A percentile compares a stretch with the other conserved stretches of the same genome.
phyloP scores from a whole-genome alignment of 495 filamentous ascomycete species.

The Penicillium antarcticum region DNA sequence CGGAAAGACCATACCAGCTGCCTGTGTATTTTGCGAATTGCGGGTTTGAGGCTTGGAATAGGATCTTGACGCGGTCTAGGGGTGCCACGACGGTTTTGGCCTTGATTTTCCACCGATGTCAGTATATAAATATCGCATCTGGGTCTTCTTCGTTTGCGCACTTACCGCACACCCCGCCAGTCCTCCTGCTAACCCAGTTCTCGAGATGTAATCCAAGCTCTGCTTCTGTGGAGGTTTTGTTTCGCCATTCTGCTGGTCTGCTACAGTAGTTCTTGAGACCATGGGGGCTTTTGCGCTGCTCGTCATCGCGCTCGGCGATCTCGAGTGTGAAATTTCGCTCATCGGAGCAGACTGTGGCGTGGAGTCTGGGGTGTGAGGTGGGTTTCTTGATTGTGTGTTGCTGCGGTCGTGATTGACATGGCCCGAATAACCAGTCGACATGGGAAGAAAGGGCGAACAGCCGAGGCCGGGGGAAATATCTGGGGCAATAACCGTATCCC shows the following conservation, averaged over 20 bases:
- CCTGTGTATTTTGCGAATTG: slow-evolving; percentile 90
- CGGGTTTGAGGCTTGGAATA: slow-evolving; percentile 94
- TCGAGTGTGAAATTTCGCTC: slow-evolving; percentile 32
- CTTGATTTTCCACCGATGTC: slow-evolving; percentile 37
- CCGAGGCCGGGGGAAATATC: slow-evolving; percentile 20
- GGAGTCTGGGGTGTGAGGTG: slow-evolving; percentile 12
- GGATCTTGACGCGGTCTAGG: slow-evolving; percentile 96
- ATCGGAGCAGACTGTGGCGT: slow-evolving; percentile 28
- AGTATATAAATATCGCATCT: slow-evolving; percentile 1
- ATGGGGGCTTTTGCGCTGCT: slow-evolving; percentile 14
- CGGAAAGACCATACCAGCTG: slow-evolving; percentile 74
- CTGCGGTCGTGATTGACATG: slow-evolving; percentile 22
- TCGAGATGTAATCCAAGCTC: slow-evolving; percentile 76
- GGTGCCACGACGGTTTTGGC: slow-evolving; percentile 95
- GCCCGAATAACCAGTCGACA: slow-evolving; percentile 29
- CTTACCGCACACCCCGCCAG: slow-evolving; percentile 83
- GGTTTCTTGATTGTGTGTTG: slow-evolving; percentile 3
- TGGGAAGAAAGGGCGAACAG: slow-evolving; percentile 14
- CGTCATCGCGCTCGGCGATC: slow-evolving; percentile 17
- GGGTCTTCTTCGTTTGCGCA: slow-evolving; percentile 8
- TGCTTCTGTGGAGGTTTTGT: slow-evolving; percentile 56
- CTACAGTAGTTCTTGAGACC: slow-evolving; percentile 2
- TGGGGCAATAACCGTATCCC: slow-evolving; percentile 19
- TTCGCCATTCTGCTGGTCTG: slow-evolving; percentile 14
- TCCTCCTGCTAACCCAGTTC: slow-evolving; percentile 81